Base-by-base conservation (phyloP, 2,329 filamentous ascomycete species). In the Arachnomyces sp. region DNA sequence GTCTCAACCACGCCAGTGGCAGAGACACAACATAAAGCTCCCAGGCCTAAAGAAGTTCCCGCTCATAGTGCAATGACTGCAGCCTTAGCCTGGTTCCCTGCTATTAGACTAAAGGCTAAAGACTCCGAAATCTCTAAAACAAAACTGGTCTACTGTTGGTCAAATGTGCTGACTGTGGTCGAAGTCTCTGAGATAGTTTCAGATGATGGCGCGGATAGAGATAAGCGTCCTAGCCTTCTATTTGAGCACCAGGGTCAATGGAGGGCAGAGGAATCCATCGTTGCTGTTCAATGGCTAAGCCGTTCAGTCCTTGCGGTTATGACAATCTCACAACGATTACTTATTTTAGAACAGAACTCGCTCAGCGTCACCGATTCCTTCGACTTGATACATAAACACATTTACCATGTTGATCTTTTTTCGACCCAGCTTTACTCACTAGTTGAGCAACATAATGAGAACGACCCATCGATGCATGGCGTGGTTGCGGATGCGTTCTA, bases 111-210 rank as follows among this genome's bases (percentile, higher is more conserved):
- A 32, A 96, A 96, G 61, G 77, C 78, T 12, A 75, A 79, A 7
- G 81, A 87, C 46, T 69, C 77, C 2, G 72, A 76, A 34, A 78
- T 77, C 1, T 80, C 78, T 4, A 83, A 80, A 52, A 76, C 80
- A 6, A 96, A 98, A 61, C 74, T 98, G 13, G 90, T 86, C 1
- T 98, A 98, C 66, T 95, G 89, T 62, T 98, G 92, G 92, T 96
- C 92, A 2, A 96, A 96, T 54, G 80, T 96, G n/a, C 68, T 98
- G 49, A 96, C 89, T 0, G 82, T 98, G 4, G 68, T 98, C 16
- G 92, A 98, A 48, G 79, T 96, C 8, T 81, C 90, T 38, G 84
- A 92, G 51, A 70, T 81, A 9, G 73, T 74, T 14, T 65, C 63
- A 7, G 61, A 69, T 4, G 65, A 71, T 16, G 59, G 74, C 1